These are phyloP conservation scores for Domatiomyces catenatus DNA, from an alignment of 2,329 filamentous ascomycete species.

Conservation along the genomic window DNA sequence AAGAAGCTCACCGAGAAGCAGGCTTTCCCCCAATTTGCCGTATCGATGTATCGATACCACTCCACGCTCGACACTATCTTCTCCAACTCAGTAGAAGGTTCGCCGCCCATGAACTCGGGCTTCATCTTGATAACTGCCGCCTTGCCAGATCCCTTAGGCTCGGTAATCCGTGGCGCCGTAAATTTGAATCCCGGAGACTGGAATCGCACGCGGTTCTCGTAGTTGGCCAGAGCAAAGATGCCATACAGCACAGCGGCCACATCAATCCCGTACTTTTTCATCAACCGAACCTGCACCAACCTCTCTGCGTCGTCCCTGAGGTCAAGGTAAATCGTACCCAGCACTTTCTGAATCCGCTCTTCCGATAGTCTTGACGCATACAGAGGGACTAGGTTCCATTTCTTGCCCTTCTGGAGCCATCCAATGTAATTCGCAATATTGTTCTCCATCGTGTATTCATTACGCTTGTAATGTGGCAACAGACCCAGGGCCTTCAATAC, in stretches of 20 bases:
- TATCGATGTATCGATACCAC: slow-evolving; percentile 66
- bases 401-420: slow-evolving; percentile 54
- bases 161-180: slow-evolving; percentile 8
- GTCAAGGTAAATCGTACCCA: slow-evolving; percentile 63
- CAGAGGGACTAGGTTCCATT: slow-evolving; percentile 66
- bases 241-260: slow-evolving; percentile 53
- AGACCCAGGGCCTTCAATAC: slow-evolving; percentile 47
- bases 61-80: slow-evolving; percentile 66
- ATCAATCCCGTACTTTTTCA: slow-evolving; percentile 60
- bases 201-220: slow-evolving; percentile 21
- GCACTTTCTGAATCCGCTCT: slow-evolving; percentile 46
- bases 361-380: slow-evolving; percentile 66
- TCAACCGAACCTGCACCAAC: slow-evolving; percentile 53
- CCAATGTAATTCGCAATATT: slow-evolving; percentile 71
- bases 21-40: slow-evolving; percentile 50
- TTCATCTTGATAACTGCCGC: slow-evolving; percentile 36
- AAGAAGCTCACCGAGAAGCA: slow-evolving; percentile 54
- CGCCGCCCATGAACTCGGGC: slow-evolving; percentile 54
- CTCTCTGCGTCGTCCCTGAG: slow-evolving; percentile 53
- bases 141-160: slow-evolving; percentile 9
- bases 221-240: slow-evolving; percentile 39
- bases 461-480: slow-evolving; percentile 15
- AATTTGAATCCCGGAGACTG: neutral
- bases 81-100: slow-evolving; percentile 45
- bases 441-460: slow-evolving; percentile 48